A percentile compares a stretch with the other conserved stretches of the same genome.
These are phyloP conservation scores for Talaromyces funiculosus DNA, from an alignment of 2,329 filamentous ascomycete genomes.

Conservation along the genomic window DNA sequence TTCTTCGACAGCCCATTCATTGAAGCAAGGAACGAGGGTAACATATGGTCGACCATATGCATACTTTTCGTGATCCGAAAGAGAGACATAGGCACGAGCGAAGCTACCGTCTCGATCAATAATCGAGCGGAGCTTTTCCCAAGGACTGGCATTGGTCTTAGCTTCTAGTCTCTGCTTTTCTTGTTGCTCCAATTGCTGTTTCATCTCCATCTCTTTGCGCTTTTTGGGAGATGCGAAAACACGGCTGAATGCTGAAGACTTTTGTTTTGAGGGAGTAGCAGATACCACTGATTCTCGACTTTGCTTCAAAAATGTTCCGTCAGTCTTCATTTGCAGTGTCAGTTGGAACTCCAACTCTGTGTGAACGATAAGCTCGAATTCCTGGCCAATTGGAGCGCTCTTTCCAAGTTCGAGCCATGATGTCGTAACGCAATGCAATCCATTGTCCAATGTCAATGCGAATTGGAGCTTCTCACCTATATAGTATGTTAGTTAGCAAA, in stretches of 20 bases:
- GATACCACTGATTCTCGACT: slow-evolving; percentile 32
- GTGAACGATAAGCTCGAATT: slow-evolving; percentile 94
- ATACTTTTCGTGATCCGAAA: slow-evolving; percentile 83
- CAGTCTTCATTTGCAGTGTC: slow-evolving; percentile 90
- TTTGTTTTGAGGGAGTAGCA: slow-evolving; percentile 61
- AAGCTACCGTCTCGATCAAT: slow-evolving; percentile 92
- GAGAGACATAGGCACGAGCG: slow-evolving; percentile 83
- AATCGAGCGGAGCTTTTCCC: slow-evolving; percentile 79
- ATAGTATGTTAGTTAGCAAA: not conserved
- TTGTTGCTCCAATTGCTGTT: slow-evolving; percentile 76
- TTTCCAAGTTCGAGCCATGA: slow-evolving; percentile 89
- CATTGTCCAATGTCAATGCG: slow-evolving; percentile 95
- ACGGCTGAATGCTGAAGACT: slow-evolving; percentile 83
- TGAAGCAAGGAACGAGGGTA: slow-evolving; percentile 91
- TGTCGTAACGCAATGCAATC: slow-evolving; percentile 94
- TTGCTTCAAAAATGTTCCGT: slow-evolving; percentile 62
- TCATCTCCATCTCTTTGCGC: slow-evolving; percentile 86
- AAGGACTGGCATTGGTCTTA: slow-evolving; percentile 52
- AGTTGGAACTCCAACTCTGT: slow-evolving; percentile 99
- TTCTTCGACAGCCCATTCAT: slow-evolving; percentile 95
- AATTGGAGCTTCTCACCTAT: slow-evolving; percentile 87
- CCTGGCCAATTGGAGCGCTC: slow-evolving; percentile 90
- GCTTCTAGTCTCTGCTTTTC: slow-evolving; percentile 60
- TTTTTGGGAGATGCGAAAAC: slow-evolving; percentile 95
- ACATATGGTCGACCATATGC: slow-evolving; percentile 85